phyloP scores from a whole-genome alignment of 371 early-diverging fungal species.

The Actinomortierella wolfii region DNA sequence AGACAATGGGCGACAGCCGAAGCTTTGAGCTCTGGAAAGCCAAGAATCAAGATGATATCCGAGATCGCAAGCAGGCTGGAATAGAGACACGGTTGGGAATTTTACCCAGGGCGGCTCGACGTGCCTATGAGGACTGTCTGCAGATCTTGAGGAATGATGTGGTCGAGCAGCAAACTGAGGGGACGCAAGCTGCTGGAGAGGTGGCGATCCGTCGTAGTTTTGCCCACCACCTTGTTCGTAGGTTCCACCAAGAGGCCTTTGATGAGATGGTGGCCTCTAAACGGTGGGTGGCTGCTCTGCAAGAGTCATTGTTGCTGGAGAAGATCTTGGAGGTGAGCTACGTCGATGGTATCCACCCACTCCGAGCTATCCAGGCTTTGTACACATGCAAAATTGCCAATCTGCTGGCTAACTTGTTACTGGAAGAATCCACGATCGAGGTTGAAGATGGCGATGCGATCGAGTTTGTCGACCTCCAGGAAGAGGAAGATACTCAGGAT shows the following conservation, averaged over 20 bases:
- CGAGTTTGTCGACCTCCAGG: slow-evolving; percentile 1
- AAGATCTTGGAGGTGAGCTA: slow-evolving; percentile 18
- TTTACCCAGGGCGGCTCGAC: no score
- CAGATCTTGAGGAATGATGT: no score
- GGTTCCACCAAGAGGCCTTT: slow-evolving; percentile 22
- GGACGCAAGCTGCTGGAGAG: background rate
- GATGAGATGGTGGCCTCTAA: slow-evolving; percentile 38
- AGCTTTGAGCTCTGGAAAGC: no score
- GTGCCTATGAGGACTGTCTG: no score
- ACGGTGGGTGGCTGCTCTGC: slow-evolving; percentile 35
- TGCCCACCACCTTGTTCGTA: slow-evolving; percentile 21
- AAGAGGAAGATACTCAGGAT: slow-evolving; percentile 6
- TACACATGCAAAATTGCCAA: slow-evolving; percentile 44
- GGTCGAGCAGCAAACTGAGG: no score
- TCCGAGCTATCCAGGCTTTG: slow-evolving; percentile 28
- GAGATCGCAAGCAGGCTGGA: no score
- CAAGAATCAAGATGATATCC: no score
- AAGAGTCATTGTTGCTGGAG: slow-evolving; percentile 23
- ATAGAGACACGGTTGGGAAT: no score
- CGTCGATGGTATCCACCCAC: slow-evolving; percentile 23
- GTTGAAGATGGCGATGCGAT: slow-evolving; percentile 35
- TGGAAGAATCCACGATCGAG: slow-evolving; percentile 39
- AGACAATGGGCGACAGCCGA: no score
- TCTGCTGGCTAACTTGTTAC: slow-evolving; percentile 32
- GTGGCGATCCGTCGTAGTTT: slow-evolving; percentile 16